These are phyloP conservation scores for Annulohypoxylon stygium DNA, from an alignment of 495 filamentous ascomycete genomes.

Conservation along the genomic window DNA sequence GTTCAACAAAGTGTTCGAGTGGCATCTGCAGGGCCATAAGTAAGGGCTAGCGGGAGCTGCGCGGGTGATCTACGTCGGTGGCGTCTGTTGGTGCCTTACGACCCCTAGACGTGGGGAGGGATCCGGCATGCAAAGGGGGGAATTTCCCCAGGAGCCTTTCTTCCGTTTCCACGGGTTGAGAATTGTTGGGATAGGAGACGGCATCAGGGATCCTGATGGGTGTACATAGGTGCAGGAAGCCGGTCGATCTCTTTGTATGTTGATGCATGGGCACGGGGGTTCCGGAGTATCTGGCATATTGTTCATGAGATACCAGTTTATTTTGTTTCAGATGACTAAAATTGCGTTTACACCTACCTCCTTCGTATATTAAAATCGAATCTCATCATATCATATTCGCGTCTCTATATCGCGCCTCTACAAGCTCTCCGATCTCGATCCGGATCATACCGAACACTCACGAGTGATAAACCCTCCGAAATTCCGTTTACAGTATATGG, in stretches of 20 bases:
- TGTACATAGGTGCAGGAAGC: not conserved
- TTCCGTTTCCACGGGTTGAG: not conserved
- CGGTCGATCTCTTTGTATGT: not conserved
- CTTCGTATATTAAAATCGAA: not conserved
- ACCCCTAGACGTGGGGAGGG: not conserved
- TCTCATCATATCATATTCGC: not conserved
- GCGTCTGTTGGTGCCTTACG: not conserved
- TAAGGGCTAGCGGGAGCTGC: constrained; percentile 10
- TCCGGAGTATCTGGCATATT: constrained; percentile 20
- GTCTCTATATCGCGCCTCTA: not conserved
- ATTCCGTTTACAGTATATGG: not conserved
- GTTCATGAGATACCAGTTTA: constrained; percentile 32
- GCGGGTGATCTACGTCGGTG: not conserved
- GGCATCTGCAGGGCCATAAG: constrained; percentile 77
- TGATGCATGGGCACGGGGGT: constrained; percentile 2
- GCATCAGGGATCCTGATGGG: not conserved
- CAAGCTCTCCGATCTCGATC: not conserved
- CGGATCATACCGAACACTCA: not conserved
- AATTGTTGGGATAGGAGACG: not conserved
- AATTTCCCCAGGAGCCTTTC: not conserved
- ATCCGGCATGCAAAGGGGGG: not conserved
- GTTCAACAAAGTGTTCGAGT: constrained; percentile 85
- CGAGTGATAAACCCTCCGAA: not conserved
- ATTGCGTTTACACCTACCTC: not conserved
- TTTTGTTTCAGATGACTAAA: constrained; percentile 5